A percentile compares a stretch with the other conserved stretches of the same genome.
Conservation (phyloP, 2,329 filamentous ascomycete species). For the Cladosporium phlei region DNA sequence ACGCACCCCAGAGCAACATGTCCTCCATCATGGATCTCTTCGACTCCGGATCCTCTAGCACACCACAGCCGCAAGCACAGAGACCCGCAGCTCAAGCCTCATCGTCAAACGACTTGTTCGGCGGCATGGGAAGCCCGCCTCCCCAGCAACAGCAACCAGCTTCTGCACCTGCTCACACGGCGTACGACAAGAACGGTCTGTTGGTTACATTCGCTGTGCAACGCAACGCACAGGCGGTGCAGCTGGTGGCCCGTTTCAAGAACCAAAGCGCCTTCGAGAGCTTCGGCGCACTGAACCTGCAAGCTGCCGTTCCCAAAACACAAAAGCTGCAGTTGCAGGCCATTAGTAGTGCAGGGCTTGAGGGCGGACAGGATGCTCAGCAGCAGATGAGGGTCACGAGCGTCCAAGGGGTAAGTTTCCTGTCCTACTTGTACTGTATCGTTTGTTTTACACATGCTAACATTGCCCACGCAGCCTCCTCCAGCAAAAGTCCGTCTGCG, state of each 20-base stretch:
- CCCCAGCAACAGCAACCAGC: constrained; percentile 32
- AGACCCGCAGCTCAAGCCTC: constrained; percentile 29
- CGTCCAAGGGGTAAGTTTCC: constrained; percentile 75
- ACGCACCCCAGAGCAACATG: constrained; percentile 29
- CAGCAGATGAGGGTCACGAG: constrained; percentile 86
- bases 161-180: constrained; percentile 51
- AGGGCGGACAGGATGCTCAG: constrained; percentile 73
- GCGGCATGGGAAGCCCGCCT: constrained; percentile 41
- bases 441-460: not conserved
- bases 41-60: constrained; percentile 43
- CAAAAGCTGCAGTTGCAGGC: constrained; percentile 90
- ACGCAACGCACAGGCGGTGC: constrained; percentile 72
- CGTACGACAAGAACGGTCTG: constrained; percentile 83
- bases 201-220: constrained; percentile 77
- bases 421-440: not conserved
- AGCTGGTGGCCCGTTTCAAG: constrained; percentile 77
- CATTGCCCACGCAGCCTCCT: constrained; percentile 53
- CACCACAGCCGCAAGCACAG: constrained; percentile 34
- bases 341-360: constrained; percentile 76
- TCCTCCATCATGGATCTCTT: constrained; percentile 88
- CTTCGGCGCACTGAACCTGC: constrained; percentile 73
- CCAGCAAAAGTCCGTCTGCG: constrained; percentile 69
- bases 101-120: constrained; percentile 39
- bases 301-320: constrained; percentile 93
- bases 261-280: constrained; percentile 58